Evolutionary conservation across 108 stramenopile species (phyloP), one percentile per base, ranked within the genome.

Genomic region (Hondaea fermentalgiana): DNA sequence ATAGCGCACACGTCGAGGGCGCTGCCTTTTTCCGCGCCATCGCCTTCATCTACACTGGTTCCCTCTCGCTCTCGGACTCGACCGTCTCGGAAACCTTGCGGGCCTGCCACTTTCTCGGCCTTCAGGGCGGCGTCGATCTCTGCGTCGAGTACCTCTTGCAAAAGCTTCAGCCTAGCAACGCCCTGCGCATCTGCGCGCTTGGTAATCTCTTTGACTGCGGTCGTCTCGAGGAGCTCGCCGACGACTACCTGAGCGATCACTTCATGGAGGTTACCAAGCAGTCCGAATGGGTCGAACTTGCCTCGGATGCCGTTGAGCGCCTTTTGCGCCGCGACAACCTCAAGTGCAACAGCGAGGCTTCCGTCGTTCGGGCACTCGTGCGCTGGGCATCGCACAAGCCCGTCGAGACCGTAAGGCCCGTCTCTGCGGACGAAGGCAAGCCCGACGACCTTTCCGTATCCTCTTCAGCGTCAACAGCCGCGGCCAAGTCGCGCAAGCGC

Each of bases 291-390:
- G 19, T 47, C 51, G 76, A 83, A 45, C 76, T 83, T 35, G 76
- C 6, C n/a, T 83, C 49, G n/a, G 76, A 83, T 23, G 76, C 76
- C 51, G 76, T 83, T 12, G 49, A 83, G 0, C 76, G 76, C 51
- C 51, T 83, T 2, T 53, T 83, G 49, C 51, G 49, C 28, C 76
- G 76, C 49, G 76, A 83, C 51, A 83, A 83, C 76, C 76, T 83
- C 76, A 83, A 83, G 76, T 83, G 76, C 5, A 25, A 47, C 45
- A 83, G 76, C 76, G 76, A 83, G 51, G 76, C 76, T 35, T 83
- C 76, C 6, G 76, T 83, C 17, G 76, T 83, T 1, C 76, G 76
- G 16, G 76, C 76, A 12, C 28, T 83, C 23, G 45, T 53, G 19
- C 76, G 76, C 51, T 83, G 76, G 76, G 76, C 76, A 8, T 19